phyloP scores from a whole-genome alignment of 2,329 filamentous ascomycete species.

The Cercospora zeae-maydis region DNA sequence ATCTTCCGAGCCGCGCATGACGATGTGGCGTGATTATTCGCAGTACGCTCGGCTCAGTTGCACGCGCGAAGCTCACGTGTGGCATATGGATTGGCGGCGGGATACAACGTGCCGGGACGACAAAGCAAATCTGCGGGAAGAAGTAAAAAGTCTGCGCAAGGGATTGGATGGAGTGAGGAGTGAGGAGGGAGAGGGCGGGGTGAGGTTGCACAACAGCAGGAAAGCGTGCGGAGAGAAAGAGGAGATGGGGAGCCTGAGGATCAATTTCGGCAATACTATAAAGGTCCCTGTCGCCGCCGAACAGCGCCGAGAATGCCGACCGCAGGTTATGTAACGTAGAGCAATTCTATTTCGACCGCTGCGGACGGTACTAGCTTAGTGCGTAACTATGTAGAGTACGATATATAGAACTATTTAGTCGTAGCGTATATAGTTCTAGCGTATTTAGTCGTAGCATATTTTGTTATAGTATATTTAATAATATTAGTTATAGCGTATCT shows the following conservation, averaged over 20 bases:
- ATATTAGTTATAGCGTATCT: too few species aligned
- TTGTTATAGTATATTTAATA: too few species aligned
- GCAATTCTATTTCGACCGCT: too few species aligned
- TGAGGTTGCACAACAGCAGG: background rate
- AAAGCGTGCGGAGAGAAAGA: slow-evolving; percentile 7
- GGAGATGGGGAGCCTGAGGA: slow-evolving; percentile 2
- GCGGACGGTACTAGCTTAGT: too few species aligned
- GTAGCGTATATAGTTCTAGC: too few species aligned
- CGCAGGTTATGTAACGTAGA: too few species aligned
- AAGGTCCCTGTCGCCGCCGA: too few species aligned
- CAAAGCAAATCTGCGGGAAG: background rate
- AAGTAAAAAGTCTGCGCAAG: background rate
- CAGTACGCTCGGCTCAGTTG: slow-evolving; percentile 11
- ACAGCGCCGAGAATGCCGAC: too few species aligned
- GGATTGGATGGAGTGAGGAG: background rate
- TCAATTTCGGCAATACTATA: background rate
- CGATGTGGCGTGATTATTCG: slow-evolving; percentile 8
- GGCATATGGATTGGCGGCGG: background rate
- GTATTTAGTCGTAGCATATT: too few species aligned
- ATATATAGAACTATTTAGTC: too few species aligned
- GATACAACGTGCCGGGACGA: background rate
- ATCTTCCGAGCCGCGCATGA: slow-evolving; percentile 7
- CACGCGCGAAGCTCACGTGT: slow-evolving; percentile 13
- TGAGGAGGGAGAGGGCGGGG: background rate
- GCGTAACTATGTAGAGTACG: too few species aligned